Percentiles rank a stretch among this genome's conserved stretches.
Evolutionary conservation across 108 stramenopile genomes (phyloP).

Genomic region (Stephanodiscus minutulus): DNA sequence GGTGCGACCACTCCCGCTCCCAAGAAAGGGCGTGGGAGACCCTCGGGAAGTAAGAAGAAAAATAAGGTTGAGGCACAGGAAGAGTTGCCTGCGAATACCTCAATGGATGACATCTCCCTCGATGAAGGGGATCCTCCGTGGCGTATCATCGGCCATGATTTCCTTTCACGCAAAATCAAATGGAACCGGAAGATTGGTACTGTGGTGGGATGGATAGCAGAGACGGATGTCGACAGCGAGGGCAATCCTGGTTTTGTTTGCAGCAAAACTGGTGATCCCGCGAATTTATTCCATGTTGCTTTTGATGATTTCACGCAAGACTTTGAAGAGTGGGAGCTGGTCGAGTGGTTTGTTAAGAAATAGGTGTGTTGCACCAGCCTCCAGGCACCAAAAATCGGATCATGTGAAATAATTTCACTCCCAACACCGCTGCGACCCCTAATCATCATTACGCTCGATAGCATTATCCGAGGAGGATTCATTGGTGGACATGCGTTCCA

Average conservation of each 20-base stretch:
- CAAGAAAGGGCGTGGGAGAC: slow-evolving; percentile 29
- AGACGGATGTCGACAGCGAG: slow-evolving; percentile 74
- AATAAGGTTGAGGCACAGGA: slow-evolving; percentile 26
- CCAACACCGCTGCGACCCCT: background rate
- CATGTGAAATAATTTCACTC: background rate
- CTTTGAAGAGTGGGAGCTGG: slow-evolving; percentile 79
- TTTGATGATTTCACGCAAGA: slow-evolving; percentile 81
- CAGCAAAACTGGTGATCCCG: slow-evolving; percentile 66
- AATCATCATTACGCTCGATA: background rate
- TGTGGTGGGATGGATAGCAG: slow-evolving; percentile 75
- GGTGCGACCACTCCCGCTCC: slow-evolving; percentile 7
- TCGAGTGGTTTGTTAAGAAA: slow-evolving; percentile 50
- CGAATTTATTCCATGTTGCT: slow-evolving; percentile 71
- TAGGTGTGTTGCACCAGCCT: background rate
- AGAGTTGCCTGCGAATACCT: slow-evolving; percentile 7
- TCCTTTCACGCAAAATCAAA: slow-evolving; percentile 54
- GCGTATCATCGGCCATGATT: slow-evolving; percentile 65
- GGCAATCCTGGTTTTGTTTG: slow-evolving; percentile 84
- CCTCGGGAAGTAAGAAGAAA: slow-evolving; percentile 33
- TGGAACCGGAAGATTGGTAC: slow-evolving; percentile 54
- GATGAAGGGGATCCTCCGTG: slow-evolving; percentile 85
- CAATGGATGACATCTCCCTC: slow-evolving; percentile 8
- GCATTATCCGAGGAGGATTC: background rate
- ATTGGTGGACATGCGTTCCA: background rate
- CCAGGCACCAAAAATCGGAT: background rate